Base-by-base conservation (phyloP, 192 early-diverging fungal genomes). In the Chytriomyces sp. region DNA sequence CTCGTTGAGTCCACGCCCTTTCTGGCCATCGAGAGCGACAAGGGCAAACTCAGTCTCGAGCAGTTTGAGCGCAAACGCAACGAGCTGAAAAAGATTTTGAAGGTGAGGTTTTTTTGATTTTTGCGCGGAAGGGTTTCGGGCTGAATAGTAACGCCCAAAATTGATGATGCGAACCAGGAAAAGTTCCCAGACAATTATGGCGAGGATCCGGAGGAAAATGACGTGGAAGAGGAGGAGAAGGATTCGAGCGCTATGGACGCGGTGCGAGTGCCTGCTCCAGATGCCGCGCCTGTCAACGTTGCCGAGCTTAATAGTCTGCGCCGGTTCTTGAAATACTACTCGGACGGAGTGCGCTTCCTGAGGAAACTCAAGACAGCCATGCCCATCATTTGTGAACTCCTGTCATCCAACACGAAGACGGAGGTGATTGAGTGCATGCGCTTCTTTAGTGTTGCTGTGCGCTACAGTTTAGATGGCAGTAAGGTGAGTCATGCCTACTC, bases 341-440 rank as follows among this genome's bases (percentile, higher is more conserved):
- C 84, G 14, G 96, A 98, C 74, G 94, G 92, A 5, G 83, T 96
- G n/a, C 78, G 85, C 28, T 98, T 98, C 78, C 87, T 93, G 30
- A 77, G 90, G 74, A 88, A 93, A 69, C 86, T 98, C 33, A 87
- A 95, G 38, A 39, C 83, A 5, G 86, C 89, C 0, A 87, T 92
- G 38, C 89, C 93, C 2, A 86, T 85, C 3, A 82, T 99, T 41
- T 85, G 90, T 36, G 89, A 93, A 78, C 85, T 99, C 2, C 82
- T 99, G 36, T 91, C 89, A 2, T 96, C 94, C 2, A 96, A 90
- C 28, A 88, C 84, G 55, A 98, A 98, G 72, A 76, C 89, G 12
- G 98, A 99, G 76, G 96, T 98, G 1, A 84, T 97, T 66, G 96
- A 98, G 71, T 89, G 91, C 1, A 99, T 99, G 92, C 91, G 93